phyloP scores from a whole-genome alignment of 176 grass and related monocot species.

The Carex littledalei region DNA sequence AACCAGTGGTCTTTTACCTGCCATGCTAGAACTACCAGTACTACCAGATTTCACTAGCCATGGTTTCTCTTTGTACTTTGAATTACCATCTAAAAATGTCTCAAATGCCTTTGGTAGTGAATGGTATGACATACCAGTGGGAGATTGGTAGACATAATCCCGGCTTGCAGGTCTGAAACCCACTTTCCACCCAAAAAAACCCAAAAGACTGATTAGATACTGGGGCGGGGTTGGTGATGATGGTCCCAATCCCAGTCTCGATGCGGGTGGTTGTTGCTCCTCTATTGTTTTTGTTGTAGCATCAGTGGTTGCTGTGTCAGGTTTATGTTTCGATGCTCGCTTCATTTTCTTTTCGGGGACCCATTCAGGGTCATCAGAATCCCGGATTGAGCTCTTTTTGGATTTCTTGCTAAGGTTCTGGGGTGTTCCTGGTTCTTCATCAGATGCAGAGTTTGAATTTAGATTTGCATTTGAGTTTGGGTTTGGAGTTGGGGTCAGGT shows the following conservation, averaged over 20 bases:
- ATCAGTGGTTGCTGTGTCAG: not conserved
- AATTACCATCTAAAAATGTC: conserved; percentile 38
- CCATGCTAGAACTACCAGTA: not conserved
- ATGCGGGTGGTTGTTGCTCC: not conserved
- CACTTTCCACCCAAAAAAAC: conserved; percentile 37
- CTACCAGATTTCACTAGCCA: not conserved
- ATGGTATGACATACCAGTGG: conserved; percentile 27
- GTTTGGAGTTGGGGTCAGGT: not conserved
- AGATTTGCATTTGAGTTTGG: conserved; percentile 1
- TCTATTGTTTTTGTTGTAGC: not conserved
- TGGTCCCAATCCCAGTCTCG: not conserved
- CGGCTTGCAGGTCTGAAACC: conserved; percentile 11
- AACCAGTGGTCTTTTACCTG: not conserved
- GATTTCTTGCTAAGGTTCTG: not conserved
- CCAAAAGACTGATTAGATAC: conserved; percentile 34
- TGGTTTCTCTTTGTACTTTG: conserved; percentile 38
- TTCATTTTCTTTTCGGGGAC: conserved; percentile 19
- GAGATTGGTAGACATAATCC: conserved; percentile 33
- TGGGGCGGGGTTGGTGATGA: conserved; percentile 13
- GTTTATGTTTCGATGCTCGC: not conserved
- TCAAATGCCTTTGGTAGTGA: conserved; percentile 40
- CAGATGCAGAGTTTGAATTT: conserved; percentile 10
- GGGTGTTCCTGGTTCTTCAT: conserved; percentile 8
- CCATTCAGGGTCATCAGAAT: conserved; percentile 34
- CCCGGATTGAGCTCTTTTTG: conserved; percentile 8